These are phyloP conservation scores for Pythium chondricola DNA, from an alignment of 352 stramenopile species.

Conservation along the genomic window DNA sequence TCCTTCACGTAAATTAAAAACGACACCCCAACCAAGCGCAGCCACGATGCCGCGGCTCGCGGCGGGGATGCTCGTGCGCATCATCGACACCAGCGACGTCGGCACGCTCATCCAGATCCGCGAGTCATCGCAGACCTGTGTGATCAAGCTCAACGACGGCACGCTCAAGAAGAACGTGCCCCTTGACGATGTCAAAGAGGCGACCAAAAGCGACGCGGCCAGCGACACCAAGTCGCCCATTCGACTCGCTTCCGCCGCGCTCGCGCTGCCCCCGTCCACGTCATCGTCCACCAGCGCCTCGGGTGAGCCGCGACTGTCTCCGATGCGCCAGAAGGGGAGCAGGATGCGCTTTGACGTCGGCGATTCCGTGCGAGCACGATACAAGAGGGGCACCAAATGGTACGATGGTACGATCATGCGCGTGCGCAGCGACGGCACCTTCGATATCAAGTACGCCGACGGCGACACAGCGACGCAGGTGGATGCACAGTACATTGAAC, in stretches of 20 bases:
- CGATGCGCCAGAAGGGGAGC: neutral
- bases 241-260: conserved; percentile 17
- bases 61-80: conserved; percentile 49
- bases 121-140: conserved; percentile 47
- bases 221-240: conserved; percentile 32
- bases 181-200: conserved; percentile 49
- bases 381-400: conserved; percentile 40
- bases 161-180: conserved; percentile 63
- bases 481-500: conserved; percentile 5
- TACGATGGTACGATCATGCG: conserved; percentile 49
- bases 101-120: conserved; percentile 63
- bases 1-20: too few relatives aligned
- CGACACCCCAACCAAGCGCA: neutral
- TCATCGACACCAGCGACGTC: conserved; percentile 44
- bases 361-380: conserved; percentile 33
- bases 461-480: conserved; percentile 47
- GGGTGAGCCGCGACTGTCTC: neutral
- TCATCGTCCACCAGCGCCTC: neutral
- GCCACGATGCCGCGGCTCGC: conserved; percentile 30
- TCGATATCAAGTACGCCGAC: conserved; percentile 66
- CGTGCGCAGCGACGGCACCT: conserved; percentile 55
- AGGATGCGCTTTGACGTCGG: conserved; percentile 9
- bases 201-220: conserved; percentile 25
- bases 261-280: conserved; percentile 12
- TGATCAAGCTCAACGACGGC: conserved; percentile 65